Conservation (phyloP, 2,329 filamentous ascomycete species). For the Coniochaeta sp. region DNA sequence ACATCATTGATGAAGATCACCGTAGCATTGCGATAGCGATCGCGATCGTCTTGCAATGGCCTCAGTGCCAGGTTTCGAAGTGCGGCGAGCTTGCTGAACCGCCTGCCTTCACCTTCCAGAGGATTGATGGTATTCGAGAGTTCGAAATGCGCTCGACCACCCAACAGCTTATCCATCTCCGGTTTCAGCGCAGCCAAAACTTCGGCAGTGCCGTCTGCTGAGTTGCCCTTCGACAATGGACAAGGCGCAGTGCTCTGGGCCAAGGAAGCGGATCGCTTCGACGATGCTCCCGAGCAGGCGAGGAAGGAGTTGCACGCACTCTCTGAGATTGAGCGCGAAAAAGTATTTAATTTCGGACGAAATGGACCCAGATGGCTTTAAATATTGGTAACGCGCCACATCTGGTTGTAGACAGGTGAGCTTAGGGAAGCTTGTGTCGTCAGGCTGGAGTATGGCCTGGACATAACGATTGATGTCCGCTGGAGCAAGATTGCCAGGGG, state of each 20-base stretch:
- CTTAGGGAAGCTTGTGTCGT: neutral
- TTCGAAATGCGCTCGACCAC: neutral
- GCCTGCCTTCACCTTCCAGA: neutral
- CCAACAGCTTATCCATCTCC: neutral
- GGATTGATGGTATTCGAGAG: neutral
- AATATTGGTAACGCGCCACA: neutral
- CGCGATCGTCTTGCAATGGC: neutral
- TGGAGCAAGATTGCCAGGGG: too few relatives aligned
- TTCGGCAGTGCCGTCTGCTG: neutral
- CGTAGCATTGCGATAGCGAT: neutral
- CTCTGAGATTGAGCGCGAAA: conserved; percentile 1
- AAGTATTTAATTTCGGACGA: neutral
- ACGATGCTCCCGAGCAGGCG: conserved; percentile 1
- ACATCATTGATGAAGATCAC: conserved; percentile 4
- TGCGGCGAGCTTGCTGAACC: neutral
- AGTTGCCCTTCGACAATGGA: conserved; percentile 4
- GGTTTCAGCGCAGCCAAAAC: neutral
- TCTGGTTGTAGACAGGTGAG: neutral
- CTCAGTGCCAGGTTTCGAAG: neutral
- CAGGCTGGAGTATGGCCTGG: neutral
- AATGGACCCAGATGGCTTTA: neutral
- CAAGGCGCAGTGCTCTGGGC: conserved; percentile 4
- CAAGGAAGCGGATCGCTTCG: conserved; percentile 2
- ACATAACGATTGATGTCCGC: neutral
- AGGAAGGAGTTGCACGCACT: neutral